Percentiles rank a stretch among this genome's conserved stretches.
phyloP scores from a whole-genome alignment of 164 flowering plant species.

The Brasenia schreberi region DNA sequence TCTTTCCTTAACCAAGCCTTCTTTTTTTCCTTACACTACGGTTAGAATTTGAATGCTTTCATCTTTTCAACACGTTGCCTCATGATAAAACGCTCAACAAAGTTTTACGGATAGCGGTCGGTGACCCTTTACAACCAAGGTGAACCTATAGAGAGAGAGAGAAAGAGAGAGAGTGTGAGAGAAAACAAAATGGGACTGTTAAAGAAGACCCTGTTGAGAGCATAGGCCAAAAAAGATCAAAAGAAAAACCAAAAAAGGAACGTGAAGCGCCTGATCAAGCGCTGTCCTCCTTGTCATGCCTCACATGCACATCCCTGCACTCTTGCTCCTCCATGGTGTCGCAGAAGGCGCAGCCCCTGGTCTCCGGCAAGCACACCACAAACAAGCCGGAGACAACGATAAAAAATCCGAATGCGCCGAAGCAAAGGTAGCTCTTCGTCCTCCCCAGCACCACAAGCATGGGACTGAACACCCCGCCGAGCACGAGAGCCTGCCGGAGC shows the following conservation, averaged over 20 bases:
- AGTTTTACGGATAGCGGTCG: too few species aligned
- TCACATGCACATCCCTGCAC: conserved; percentile 11
- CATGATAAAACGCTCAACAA: too few species aligned
- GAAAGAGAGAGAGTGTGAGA: neutral
- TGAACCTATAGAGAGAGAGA: neutral
- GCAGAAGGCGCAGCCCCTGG: conserved; percentile 32
- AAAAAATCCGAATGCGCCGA: conserved; percentile 42
- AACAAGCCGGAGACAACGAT: conserved; percentile 37
- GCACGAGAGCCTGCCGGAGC: conserved; percentile 49
- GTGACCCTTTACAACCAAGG: too few species aligned
- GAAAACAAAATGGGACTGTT: too few species aligned
- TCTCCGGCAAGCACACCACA: conserved; percentile 50
- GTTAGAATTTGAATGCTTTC: too few species aligned
- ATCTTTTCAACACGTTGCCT: too few species aligned
- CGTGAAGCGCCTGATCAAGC: neutral
- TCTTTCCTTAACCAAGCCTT: too few species aligned
- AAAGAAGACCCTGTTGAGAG: too few species aligned
- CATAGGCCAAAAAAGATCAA: too few species aligned
- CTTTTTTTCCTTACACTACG: too few species aligned
- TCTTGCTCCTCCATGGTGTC: conserved; percentile 79
- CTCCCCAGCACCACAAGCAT: conserved; percentile 39
- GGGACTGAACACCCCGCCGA: conserved; percentile 54
- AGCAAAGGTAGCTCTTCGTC: conserved; percentile 14
- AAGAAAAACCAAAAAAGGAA: neutral
- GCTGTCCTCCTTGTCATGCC: neutral